Evolutionary conservation across 2,329 filamentous ascomycete genomes (phyloP), one percentile per base, ranked within the genome.

Genomic region (Xylariaceae sp.): DNA sequence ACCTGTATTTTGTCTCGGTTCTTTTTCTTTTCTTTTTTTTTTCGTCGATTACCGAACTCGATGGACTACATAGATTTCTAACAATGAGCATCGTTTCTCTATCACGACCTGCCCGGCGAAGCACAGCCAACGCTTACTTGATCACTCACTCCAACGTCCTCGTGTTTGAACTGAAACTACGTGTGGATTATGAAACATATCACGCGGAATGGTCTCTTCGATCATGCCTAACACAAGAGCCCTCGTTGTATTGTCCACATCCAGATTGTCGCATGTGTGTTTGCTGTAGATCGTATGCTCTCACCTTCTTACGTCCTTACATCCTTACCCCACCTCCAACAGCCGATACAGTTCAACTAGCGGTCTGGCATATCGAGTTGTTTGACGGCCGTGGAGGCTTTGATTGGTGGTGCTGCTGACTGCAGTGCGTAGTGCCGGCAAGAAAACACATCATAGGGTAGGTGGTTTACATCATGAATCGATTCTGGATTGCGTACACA

Each of bases 1-100:
- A 70, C 67, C 55, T 72, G 72, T 74, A 74, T 66, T 71, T 69
- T 72, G 68, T 66, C 67, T 64, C 67, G 69, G 70, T 71, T 67
- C 56, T 68, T 71, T 68, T 35, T 13, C 47, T 17, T 18, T 30
- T 30, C 11, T 51, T 51, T n/a, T 15, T 51, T 51, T 51, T 30
- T 30, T 51, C 9, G 66, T 68, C 63, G 58, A 66, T 65, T 60
- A 67, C 62, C 57, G 58, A 65, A 67, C 62, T 65, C 62, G 66
- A 70, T 69, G 68, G 63, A 7, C 49, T 51, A 51, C 49, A 51
- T 51, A 51, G 49, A 51, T 30, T n/a, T 51, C 49, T 35, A 51
- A 51, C 49, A 69, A 67, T 69, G 68, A 64, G 64, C 64, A 68
- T 63, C 45, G 34, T 54, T 50, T 53, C 52, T 55, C 44, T 42